Conservation (phyloP, 441 rosid genomes). For the Euphorbia celastroides region DNA sequence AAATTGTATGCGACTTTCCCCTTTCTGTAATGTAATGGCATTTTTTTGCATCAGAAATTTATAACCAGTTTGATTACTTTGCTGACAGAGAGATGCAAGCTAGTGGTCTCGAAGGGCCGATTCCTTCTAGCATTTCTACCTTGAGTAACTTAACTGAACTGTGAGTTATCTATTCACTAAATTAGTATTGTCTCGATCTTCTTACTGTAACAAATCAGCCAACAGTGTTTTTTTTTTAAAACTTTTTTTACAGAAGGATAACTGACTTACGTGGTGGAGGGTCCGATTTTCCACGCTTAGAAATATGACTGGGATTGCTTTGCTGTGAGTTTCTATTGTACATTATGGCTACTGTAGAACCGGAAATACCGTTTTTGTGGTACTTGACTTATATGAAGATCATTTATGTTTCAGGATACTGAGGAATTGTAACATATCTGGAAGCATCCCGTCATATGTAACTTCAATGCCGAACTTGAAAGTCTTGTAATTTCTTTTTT, state of each 20-base stretch:
- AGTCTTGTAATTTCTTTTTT: constrained; percentile 10
- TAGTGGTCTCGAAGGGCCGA: constrained; percentile 41
- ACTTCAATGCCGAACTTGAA: constrained; percentile 15
- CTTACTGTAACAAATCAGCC: not conserved
- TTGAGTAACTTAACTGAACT: constrained; percentile 26
- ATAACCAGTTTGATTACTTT: not conserved
- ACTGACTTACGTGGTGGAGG: constrained; percentile 29
- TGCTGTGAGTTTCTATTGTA: constrained; percentile 24
- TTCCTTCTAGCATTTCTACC: constrained; percentile 30
- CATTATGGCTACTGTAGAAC: too few species aligned
- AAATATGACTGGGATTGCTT: constrained; percentile 19
- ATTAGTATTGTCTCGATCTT: not conserved
- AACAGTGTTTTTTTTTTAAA: not conserved
- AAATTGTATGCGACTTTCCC: constrained; percentile 18
- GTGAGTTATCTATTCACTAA: constrained; percentile 26
- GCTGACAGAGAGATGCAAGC: constrained; percentile 37
- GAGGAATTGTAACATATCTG: constrained; percentile 42
- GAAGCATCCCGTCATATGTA: constrained; percentile 23
- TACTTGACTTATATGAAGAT: not conserved
- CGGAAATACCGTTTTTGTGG: not conserved
- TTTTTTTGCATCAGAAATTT: not conserved
- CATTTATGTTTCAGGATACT: constrained; percentile 28
- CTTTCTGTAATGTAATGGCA: not conserved
- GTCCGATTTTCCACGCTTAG: constrained; percentile 28
- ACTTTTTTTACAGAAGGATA: constrained; percentile 2